A percentile compares a stretch with the other conserved stretches of the same genome.
Conservation (phyloP, 257 asterid genomes). For the Ehretia macrophylla region DNA sequence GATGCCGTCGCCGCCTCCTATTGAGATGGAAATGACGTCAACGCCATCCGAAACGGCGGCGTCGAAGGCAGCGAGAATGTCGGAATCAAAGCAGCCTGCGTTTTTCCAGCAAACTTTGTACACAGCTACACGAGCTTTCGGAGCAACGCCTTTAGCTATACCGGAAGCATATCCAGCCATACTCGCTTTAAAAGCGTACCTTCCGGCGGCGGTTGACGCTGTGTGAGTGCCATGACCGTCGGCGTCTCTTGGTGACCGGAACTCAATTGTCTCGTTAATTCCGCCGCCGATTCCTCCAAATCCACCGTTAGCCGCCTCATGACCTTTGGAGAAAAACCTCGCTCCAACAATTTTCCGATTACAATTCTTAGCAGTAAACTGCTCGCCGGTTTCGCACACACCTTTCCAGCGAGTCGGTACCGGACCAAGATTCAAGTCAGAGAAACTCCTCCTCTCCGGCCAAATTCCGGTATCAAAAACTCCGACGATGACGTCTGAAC, state of each 20-base stretch:
- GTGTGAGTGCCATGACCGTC: slow-evolving; percentile 99
- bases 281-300: slow-evolving; percentile 68
- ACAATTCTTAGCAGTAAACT: slow-evolving; percentile 46
- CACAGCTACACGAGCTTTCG: slow-evolving; percentile 81
- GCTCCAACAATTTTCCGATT: slow-evolving; percentile 84
- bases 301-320: slow-evolving; percentile 58
- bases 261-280: slow-evolving; percentile 77
- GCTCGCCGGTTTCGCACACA: slow-evolving; percentile 52
- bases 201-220: slow-evolving; percentile 97
- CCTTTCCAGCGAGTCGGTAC: slow-evolving; percentile 86
- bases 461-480: slow-evolving; percentile 90
- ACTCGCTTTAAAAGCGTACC: slow-evolving; percentile 70
- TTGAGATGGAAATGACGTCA: slow-evolving; percentile 85
- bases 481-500: slow-evolving; percentile 81
- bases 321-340: slow-evolving; percentile 76
- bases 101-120: slow-evolving; percentile 94
- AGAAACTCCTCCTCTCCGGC: slow-evolving; percentile 94
- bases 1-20: slow-evolving; percentile 93
- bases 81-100: slow-evolving; percentile 96
- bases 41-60: slow-evolving; percentile 90
- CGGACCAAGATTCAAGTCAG: slow-evolving; percentile 84
- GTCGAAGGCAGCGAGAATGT: slow-evolving; percentile 91
- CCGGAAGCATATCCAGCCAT: slow-evolving; percentile 95
- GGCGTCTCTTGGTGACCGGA: slow-evolving; percentile 83
- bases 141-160: slow-evolving; percentile 94